Evolutionary conservation across 2,329 filamentous ascomycete species (phyloP).

Genomic region (Penicillium sp.): DNA sequence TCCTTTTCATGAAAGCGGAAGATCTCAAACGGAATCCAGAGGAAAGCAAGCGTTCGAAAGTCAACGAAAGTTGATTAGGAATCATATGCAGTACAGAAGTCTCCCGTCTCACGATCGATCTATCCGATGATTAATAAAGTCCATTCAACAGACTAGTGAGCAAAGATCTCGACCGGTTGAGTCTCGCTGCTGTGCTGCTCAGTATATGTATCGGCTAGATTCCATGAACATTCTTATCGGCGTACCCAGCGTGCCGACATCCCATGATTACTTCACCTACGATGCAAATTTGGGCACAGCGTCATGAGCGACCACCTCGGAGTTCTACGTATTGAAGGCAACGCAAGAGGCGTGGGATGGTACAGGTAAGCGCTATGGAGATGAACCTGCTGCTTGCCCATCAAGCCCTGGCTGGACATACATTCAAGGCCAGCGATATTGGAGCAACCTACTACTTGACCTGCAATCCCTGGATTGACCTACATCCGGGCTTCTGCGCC

Average conservation of each 20-base stretch:
- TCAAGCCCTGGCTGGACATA: too few relatives aligned
- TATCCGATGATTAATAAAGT: not conserved
- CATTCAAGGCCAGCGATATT: too few relatives aligned
- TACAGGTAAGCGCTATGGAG: not conserved
- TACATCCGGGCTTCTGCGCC: too few relatives aligned
- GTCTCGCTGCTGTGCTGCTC: not conserved
- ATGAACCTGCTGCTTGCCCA: not conserved
- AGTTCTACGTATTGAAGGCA: not conserved
- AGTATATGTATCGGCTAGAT: not conserved
- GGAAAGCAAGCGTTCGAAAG: not conserved
- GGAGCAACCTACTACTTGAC: too few relatives aligned
- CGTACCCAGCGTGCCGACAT: rapidly evolving
- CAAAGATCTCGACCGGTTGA: not conserved
- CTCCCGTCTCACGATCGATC: too few relatives aligned
- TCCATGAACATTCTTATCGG: not conserved
- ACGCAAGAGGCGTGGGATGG: not conserved
- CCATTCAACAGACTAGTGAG: not conserved
- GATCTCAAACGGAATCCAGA: rapidly evolving
- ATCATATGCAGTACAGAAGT: not conserved
- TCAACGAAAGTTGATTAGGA: not conserved
- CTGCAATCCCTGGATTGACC: too few relatives aligned
- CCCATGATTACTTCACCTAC: not conserved
- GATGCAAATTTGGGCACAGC: not conserved
- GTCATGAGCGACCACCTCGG: not conserved
- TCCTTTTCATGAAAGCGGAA: not conserved